phyloP scores from a whole-genome alignment of 225 moss, liverwort and hornwort genomes.

The Bryum argenteum region DNA sequence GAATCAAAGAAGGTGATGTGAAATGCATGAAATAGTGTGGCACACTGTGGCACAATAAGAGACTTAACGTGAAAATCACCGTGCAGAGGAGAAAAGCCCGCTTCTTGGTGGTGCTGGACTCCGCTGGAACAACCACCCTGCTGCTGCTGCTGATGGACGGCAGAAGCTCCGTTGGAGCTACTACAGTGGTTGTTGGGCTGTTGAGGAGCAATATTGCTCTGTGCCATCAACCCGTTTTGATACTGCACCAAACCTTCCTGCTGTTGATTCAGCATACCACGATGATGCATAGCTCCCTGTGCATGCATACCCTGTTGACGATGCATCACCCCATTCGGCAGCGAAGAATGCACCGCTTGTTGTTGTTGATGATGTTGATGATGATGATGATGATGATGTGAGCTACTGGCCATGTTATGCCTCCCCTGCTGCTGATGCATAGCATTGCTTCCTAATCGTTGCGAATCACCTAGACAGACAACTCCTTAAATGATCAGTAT shows the following conservation, averaged over 20 bases:
- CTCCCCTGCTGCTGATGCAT: slow-evolving; percentile 38
- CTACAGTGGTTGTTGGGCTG: slow-evolving; percentile 27
- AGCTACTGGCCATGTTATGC: slow-evolving; percentile 39
- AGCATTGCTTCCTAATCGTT: slow-evolving; percentile 26
- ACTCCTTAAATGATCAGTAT: not conserved
- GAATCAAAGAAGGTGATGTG: no score
- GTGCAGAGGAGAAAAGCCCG: slow-evolving; percentile 49
- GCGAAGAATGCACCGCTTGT: slow-evolving; percentile 36
- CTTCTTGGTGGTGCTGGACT: slow-evolving; percentile 50
- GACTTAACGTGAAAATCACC: slow-evolving; percentile 59
- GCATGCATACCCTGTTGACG: slow-evolving; percentile 25
- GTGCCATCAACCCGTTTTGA: slow-evolving; percentile 33
- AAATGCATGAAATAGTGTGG: no score
- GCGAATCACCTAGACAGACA: slow-evolving; percentile 29
- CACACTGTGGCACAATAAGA: slow-evolving; percentile 29
- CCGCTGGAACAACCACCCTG: slow-evolving; percentile 45
- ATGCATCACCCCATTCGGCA: slow-evolving; percentile 25
- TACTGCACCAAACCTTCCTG: slow-evolving; percentile 41
- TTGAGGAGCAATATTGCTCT: slow-evolving; percentile 27
- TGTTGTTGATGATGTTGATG: slow-evolving; percentile 19
- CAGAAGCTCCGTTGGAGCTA: slow-evolving; percentile 31
- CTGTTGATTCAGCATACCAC: slow-evolving; percentile 23
- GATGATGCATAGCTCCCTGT: slow-evolving; percentile 31
- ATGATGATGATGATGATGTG: slow-evolving; percentile 20
- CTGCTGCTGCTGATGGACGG: slow-evolving; percentile 36